phyloP scores from a whole-genome alignment of 2,329 filamentous ascomycete genomes.

The Zalaria sp. region DNA sequence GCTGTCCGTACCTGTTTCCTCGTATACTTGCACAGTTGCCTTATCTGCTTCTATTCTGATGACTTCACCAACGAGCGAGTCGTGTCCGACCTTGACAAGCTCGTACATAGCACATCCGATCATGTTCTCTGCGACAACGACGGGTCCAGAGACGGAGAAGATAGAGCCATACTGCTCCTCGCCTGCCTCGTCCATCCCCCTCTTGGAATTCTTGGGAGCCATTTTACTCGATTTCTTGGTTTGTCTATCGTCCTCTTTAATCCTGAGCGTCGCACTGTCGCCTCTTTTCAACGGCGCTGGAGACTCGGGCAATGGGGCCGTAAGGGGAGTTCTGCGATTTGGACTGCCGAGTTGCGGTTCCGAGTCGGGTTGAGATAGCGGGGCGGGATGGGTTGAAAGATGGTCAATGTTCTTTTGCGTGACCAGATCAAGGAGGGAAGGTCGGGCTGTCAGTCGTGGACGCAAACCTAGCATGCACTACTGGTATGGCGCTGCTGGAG shows the following conservation, averaged over 20 bases:
- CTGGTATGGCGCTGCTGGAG: too few relatives aligned
- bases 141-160: constrained; percentile 66
- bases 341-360: constrained; percentile 1
- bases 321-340: constrained; percentile 14
- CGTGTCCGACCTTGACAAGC: constrained; percentile 84
- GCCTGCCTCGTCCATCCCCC: constrained; percentile 28
- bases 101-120: constrained; percentile 99
- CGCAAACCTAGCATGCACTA: constrained; percentile 35
- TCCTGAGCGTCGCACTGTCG: neutral
- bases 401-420: constrained; percentile 33
- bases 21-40: constrained; percentile 96
- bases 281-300: constrained; percentile 3
- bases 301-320: constrained; percentile 12
- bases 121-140: constrained; percentile 96
- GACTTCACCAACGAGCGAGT: constrained; percentile 88
- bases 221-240: constrained; percentile 15
- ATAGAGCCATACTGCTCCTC: constrained; percentile 49
- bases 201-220: constrained; percentile 23
- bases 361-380: constrained; percentile 16
- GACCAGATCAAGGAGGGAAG: constrained; percentile 50
- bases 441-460: constrained; percentile 43
- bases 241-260: neutral
- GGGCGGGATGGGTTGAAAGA: constrained; percentile 20
- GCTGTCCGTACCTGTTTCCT: constrained; percentile 68
- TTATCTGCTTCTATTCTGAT: constrained; percentile 95